Evolutionary conservation across 768 basidiomycete genomes (phyloP).

Genomic region (Serendipita sp.): DNA sequence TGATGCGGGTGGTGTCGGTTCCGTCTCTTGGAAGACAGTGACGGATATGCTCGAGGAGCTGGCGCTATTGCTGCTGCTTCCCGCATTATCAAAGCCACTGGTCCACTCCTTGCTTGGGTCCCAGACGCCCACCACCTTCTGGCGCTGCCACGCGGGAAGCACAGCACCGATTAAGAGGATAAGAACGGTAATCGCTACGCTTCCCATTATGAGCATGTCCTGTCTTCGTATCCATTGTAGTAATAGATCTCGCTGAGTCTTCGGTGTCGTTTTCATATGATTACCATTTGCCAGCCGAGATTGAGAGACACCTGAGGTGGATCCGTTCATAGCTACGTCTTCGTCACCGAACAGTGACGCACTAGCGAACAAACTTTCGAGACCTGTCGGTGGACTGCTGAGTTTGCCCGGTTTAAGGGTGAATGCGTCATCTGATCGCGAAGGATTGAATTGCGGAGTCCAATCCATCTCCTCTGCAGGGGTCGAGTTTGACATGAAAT

Average conservation of each 20-base stretch:
- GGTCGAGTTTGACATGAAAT: background rate
- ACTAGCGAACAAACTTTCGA: constrained; percentile 12
- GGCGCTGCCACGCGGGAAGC: background rate
- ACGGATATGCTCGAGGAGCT: too few species aligned
- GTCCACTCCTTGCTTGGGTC: constrained; percentile 1
- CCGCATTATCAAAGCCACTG: background rate
- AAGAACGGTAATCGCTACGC: background rate
- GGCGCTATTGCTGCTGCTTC: too few species aligned
- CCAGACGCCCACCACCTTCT: background rate
- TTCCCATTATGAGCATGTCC: background rate
- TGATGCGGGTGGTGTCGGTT: too few species aligned
- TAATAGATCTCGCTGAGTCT: background rate
- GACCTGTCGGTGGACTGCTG: constrained; percentile 12
- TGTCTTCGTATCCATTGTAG: background rate
- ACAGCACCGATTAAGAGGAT: background rate
- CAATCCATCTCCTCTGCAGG: constrained; percentile 20
- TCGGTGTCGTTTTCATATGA: background rate
- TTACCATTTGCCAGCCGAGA: background rate
- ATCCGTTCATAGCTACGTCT: background rate
- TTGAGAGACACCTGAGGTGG: too few species aligned
- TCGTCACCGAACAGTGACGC: constrained; percentile 8
- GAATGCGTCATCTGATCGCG: background rate
- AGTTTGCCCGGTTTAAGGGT: constrained; percentile 9
- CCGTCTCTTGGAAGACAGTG: too few species aligned
- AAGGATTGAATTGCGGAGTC: constrained; percentile 14